Evolutionary conservation across 2,329 filamentous ascomycete species (phyloP).

Genomic region (Aspergillus brasiliensis): DNA sequence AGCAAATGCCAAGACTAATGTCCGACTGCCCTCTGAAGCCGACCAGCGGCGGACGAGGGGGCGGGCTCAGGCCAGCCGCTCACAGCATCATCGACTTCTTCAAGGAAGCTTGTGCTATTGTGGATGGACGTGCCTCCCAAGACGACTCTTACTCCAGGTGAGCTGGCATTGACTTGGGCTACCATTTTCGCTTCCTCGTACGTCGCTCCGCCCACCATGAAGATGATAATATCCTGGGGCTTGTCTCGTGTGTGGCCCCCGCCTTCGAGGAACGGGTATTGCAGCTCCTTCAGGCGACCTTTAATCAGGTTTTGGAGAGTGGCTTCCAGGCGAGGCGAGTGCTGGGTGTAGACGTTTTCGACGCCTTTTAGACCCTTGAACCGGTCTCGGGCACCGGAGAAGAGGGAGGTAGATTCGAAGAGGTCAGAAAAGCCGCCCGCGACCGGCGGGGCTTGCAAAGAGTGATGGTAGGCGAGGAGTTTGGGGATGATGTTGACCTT

Average conservation of each 20-base stretch:
- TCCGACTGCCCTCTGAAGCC: slow-evolving; percentile 64
- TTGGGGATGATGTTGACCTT: slow-evolving; percentile 79
- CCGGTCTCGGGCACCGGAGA: slow-evolving; percentile 80
- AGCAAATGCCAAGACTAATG: slow-evolving; percentile 37
- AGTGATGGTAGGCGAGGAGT: slow-evolving; percentile 81
- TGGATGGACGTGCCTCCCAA: slow-evolving; percentile 85
- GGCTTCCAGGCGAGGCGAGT: slow-evolving; percentile 82
- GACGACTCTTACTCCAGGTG: slow-evolving; percentile 84
- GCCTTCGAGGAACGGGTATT: slow-evolving; percentile 92
- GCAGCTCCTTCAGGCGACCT: slow-evolving; percentile 78
- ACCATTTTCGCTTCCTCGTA: slow-evolving; percentile 98
- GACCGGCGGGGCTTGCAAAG: slow-evolving; percentile 76
- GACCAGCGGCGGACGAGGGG: slow-evolving; percentile 61
- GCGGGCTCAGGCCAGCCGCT: slow-evolving; percentile 77
- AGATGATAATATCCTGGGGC: slow-evolving; percentile 93
- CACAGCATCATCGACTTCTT: slow-evolving; percentile 89
- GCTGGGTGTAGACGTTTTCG: slow-evolving; percentile 98
- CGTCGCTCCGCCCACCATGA: slow-evolving; percentile 89
- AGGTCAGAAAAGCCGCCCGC: slow-evolving; percentile 82
- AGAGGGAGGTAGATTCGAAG: slow-evolving; percentile 88
- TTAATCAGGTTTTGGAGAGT: slow-evolving; percentile 94
- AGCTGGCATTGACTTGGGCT: slow-evolving; percentile 88
- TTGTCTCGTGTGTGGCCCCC: slow-evolving; percentile 87
- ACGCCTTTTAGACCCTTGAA: slow-evolving; percentile 96
- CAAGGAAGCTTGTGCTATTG: slow-evolving; percentile 83